Evolutionary conservation across 1,139 yeast genomes (phyloP).

Genomic region (Geotrichum reessii): DNA sequence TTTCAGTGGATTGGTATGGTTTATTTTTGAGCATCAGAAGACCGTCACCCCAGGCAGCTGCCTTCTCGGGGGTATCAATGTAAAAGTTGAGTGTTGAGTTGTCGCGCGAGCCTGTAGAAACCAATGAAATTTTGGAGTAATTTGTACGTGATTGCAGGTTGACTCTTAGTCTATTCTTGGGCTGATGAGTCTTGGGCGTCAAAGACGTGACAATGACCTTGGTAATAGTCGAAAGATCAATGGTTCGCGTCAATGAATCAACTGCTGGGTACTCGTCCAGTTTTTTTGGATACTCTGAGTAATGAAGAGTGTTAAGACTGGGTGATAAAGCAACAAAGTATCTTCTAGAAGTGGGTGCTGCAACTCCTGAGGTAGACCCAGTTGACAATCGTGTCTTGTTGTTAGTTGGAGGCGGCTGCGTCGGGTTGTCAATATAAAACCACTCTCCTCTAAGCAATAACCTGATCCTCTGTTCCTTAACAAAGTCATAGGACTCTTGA

Average conservation of each 20-base stretch:
- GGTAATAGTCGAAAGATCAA: slow-evolving; percentile 26
- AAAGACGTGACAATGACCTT: slow-evolving; percentile 28
- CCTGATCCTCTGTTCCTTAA: slow-evolving; percentile 70
- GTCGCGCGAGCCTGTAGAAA: slow-evolving; percentile 27
- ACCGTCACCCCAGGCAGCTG: slow-evolving; percentile 78
- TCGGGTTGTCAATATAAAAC: slow-evolving; percentile 67
- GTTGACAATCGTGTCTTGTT: slow-evolving; percentile 8
- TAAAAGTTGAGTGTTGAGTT: slow-evolving; percentile 47
- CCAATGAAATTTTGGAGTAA: slow-evolving; percentile 28
- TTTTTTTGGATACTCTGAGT: slow-evolving; percentile 52
- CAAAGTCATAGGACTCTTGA: slow-evolving; percentile 64
- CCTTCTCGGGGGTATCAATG: slow-evolving; percentile 65
- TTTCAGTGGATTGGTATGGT: slow-evolving; percentile 47
- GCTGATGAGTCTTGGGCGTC: slow-evolving; percentile 21
- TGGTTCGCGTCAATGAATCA: slow-evolving; percentile 38
- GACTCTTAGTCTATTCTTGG: slow-evolving; percentile 27
- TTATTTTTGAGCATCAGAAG: slow-evolving; percentile 51
- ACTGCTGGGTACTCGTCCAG: slow-evolving; percentile 50
- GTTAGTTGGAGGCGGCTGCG: slow-evolving; percentile 22
- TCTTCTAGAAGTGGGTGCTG: slow-evolving; percentile 36
- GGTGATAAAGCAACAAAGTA: slow-evolving; percentile 66
- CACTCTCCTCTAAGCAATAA: slow-evolving; percentile 74
- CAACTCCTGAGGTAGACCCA: slow-evolving; percentile 15
- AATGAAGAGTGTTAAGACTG: slow-evolving; percentile 58
- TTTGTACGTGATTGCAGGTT: slow-evolving; percentile 28